Percentiles rank a stretch among this genome's conserved stretches.
These are phyloP conservation scores for Dissophora globulifera DNA, from an alignment of 192 early-diverging fungal genomes.

Conservation along the genomic window DNA sequence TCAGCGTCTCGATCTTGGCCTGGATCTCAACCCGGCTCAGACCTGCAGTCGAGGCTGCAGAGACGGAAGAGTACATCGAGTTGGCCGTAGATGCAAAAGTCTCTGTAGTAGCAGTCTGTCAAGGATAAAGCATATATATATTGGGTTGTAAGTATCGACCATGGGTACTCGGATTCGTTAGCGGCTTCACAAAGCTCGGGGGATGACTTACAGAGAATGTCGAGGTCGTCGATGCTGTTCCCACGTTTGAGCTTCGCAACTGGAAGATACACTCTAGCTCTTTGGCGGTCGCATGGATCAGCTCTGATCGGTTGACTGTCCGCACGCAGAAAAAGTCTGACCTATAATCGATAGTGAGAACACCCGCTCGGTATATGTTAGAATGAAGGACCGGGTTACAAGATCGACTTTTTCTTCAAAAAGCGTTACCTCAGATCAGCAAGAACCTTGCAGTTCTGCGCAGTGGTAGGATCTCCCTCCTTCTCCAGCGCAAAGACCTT, in stretches of 20 bases:
- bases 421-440: slow-evolving; percentile 52
- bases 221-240: slow-evolving; percentile 20
- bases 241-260: slow-evolving; percentile 46
- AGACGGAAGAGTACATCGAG: not conserved
- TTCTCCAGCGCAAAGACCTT: slow-evolving; percentile 46
- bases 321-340: slow-evolving; percentile 51
- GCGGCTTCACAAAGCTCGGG: no score
- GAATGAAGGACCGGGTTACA: no score
- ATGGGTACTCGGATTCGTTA: no score
- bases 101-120: slow-evolving; percentile 34
- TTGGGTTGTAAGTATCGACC: no score
- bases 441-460: slow-evolving; percentile 19
- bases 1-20: slow-evolving; percentile 25
- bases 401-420: no score
- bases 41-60: not conserved
- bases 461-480: slow-evolving; percentile 30
- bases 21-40: slow-evolving; percentile 24
- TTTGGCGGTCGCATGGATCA: slow-evolving; percentile 44
- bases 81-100: slow-evolving; percentile 8
- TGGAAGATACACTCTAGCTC: slow-evolving; percentile 52
- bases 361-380: not conserved
- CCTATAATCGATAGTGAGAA: slow-evolving; percentile 1
- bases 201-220: slow-evolving; percentile 41
- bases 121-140: not conserved
- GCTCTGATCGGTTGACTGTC: slow-evolving; percentile 45